These are phyloP conservation scores for Nadsonia starkeyi-henricii DNA, from an alignment of 1,139 yeast genomes.

Conservation along the genomic window DNA sequence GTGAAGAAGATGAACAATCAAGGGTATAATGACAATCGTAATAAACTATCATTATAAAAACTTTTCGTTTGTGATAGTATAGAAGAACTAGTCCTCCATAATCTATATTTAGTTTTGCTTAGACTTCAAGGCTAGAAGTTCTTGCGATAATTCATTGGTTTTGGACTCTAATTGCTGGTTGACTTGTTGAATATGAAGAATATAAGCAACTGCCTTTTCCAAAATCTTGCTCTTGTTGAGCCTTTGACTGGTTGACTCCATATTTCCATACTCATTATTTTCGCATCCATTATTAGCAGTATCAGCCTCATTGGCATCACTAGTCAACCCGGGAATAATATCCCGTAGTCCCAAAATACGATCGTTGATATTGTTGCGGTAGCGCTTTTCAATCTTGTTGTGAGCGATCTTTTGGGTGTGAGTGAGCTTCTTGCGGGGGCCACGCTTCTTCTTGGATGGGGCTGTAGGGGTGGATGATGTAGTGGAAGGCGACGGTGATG, in stretches of 20 bases:
- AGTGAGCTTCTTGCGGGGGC: constrained; percentile 44
- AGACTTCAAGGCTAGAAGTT: constrained; percentile 1
- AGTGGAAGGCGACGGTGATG: not conserved
- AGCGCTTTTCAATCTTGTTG: constrained; percentile 55
- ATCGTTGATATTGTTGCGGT: constrained; percentile 58
- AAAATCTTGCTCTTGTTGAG: not conserved
- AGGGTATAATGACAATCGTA: too few relatives aligned
- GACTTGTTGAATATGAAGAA: not conserved
- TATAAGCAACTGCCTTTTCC: not conserved
- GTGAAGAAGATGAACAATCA: too few relatives aligned
- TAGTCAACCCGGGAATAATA: constrained; percentile 49
- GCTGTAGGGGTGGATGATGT: not conserved
- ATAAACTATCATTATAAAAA: too few relatives aligned
- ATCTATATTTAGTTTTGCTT: too few relatives aligned
- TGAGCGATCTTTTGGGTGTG: constrained; percentile 57
- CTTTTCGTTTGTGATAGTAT: too few relatives aligned
- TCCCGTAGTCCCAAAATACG: constrained; percentile 54
- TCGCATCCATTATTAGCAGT: not conserved
- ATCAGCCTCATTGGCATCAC: constrained; percentile 23
- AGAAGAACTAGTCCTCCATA: too few relatives aligned
- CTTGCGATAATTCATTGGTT: not conserved
- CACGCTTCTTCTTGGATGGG: constrained; percentile 27
- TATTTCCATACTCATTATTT: not conserved
- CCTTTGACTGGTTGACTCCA: not conserved
- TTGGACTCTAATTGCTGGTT: not conserved